Evolutionary conservation across 228 moss, liverwort and hornwort species (phyloP).

Genomic region (Sphagnum magellanicum): DNA sequence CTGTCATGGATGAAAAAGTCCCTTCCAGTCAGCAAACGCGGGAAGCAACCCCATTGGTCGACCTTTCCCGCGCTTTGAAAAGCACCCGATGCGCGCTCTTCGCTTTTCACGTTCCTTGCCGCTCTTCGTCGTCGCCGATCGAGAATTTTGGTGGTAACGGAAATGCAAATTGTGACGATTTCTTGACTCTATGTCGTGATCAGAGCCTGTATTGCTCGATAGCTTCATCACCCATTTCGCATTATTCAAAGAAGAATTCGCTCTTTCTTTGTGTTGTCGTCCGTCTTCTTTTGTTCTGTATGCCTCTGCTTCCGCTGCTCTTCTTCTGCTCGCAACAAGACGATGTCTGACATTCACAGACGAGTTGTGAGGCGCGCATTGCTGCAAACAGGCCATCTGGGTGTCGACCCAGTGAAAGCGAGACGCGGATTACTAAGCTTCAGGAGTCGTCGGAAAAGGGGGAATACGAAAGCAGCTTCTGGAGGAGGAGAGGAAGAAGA

Average conservation of each 20-base stretch:
- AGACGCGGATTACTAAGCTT: slow-evolving; percentile 35
- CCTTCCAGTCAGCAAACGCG: too few relatives aligned
- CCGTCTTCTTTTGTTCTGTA: too few relatives aligned
- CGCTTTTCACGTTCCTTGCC: too few relatives aligned
- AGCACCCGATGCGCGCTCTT: too few relatives aligned
- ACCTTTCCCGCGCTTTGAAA: too few relatives aligned
- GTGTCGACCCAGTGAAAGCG: slow-evolving; percentile 11
- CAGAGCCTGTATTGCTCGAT: too few relatives aligned
- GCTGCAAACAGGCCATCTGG: background rate
- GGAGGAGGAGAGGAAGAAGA: background rate
- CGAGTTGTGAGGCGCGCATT: slow-evolving; percentile 8
- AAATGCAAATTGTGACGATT: background rate
- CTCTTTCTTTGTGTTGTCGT: too few relatives aligned
- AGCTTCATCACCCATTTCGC: too few relatives aligned
- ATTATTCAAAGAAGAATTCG: too few relatives aligned
- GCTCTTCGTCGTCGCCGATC: background rate
- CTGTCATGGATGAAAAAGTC: too few relatives aligned
- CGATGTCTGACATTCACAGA: slow-evolving; percentile 35
- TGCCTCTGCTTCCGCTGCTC: background rate
- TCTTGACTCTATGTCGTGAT: too few relatives aligned
- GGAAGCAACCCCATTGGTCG: too few relatives aligned
- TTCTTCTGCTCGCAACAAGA: background rate
- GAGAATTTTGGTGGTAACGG: background rate
- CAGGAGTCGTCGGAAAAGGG: slow-evolving; percentile 29
- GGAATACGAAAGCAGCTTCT: background rate